These are phyloP conservation scores for Dillenia turbinata DNA, from an alignment of 164 flowering plant genomes.

Conservation along the genomic window DNA sequence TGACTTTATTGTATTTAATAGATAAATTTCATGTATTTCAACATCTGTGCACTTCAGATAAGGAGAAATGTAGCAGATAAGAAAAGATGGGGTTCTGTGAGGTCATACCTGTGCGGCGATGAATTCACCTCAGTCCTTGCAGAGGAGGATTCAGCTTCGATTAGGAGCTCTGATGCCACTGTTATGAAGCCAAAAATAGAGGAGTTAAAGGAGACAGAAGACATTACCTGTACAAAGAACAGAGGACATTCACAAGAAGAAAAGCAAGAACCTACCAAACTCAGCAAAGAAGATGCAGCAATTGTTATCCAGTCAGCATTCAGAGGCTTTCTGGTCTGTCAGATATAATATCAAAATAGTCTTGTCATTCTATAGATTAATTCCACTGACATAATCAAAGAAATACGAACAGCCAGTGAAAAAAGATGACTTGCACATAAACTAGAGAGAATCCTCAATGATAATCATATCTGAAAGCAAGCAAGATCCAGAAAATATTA, in stretches of 20 bases:
- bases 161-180: conserved; percentile 61
- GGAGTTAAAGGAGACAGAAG: conserved; percentile 13
- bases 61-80: conserved; percentile 36
- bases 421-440: no score
- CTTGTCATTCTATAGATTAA: no score
- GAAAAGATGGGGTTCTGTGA: conserved; percentile 62
- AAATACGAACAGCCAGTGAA: no score
- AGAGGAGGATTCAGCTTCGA: conserved; percentile 69
- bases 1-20: not conserved
- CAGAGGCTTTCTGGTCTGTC: conserved; percentile 54
- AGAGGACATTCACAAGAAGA: conserved; percentile 16
- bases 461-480: no score
- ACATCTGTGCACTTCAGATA: conserved; percentile 21
- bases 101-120: conserved; percentile 74
- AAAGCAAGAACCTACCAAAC: conserved; percentile 19
- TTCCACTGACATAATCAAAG: no score
- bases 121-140: conserved; percentile 60
- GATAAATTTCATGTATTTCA: not conserved
- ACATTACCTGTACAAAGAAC: conserved; percentile 10
- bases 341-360: no score
- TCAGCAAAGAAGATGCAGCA: conserved; percentile 52
- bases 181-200: conserved; percentile 43
- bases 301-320: conserved; percentile 65
- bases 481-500: no score
- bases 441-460: no score